A percentile compares a stretch with the other conserved stretches of the same genome.
Conservation (phyloP, 768 basidiomycete species). For the Cystobasidium ongulense region DNA sequence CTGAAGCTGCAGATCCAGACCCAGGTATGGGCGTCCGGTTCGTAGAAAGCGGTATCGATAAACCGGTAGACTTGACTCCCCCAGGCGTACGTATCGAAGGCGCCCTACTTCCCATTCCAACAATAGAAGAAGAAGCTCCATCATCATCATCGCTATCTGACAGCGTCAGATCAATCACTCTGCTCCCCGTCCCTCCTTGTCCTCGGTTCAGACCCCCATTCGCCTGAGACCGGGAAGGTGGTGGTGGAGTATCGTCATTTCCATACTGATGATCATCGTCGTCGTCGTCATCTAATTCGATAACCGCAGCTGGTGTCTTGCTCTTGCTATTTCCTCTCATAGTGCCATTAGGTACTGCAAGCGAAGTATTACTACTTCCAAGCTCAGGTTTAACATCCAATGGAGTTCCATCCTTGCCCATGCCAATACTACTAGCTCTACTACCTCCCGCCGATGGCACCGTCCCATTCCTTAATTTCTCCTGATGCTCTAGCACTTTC, state of each 20-base stretch:
- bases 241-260: neutral
- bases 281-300: neutral
- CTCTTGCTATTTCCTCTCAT: slow-evolving; percentile 42
- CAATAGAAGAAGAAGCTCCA: neutral
- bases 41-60: neutral
- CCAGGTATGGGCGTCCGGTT: neutral
- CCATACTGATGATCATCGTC: slow-evolving; percentile 23
- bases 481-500: slow-evolving; percentile 52
- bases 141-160: slow-evolving; percentile 53
- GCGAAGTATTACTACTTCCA: slow-evolving; percentile 32
- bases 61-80: neutral
- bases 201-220: neutral
- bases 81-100: neutral
- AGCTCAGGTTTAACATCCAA: slow-evolving; percentile 1
- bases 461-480: slow-evolving; percentile 13
- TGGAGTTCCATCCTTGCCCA: neutral
- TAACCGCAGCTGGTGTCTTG: slow-evolving; percentile 36
- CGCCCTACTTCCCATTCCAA: neutral
- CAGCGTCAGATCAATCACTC: slow-evolving; percentile 76
- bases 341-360: neutral
- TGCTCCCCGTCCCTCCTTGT: slow-evolving; percentile 47
- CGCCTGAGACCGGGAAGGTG: neutral
- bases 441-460: neutral
- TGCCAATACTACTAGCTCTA: slow-evolving; percentile 1
- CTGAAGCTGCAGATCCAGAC: too few species aligned